phyloP scores from a whole-genome alignment of 2,329 filamentous ascomycete genomes.

The Phaeomoniella chlamydospora region DNA sequence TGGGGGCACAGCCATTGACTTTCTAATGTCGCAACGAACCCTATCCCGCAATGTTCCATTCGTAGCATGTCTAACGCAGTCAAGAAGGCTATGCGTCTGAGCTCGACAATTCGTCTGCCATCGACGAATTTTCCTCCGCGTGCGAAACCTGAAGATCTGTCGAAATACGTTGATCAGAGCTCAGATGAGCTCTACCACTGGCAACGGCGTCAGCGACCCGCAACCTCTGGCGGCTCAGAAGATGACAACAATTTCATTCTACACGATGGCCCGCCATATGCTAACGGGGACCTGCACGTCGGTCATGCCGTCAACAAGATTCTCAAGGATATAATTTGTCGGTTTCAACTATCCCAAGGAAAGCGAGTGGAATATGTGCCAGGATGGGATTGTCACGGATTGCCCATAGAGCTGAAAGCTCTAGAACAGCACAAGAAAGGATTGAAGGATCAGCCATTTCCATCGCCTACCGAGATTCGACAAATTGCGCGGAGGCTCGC shows the following conservation, averaged over 20 bases:
- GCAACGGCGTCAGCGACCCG: slow-evolving; percentile 48
- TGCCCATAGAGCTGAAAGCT: slow-evolving; percentile 94
- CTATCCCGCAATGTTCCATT: slow-evolving; percentile 14
- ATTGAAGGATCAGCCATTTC: slow-evolving; percentile 11
- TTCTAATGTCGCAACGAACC: too few species aligned
- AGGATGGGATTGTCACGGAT: slow-evolving; percentile 94
- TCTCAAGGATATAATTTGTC: slow-evolving; percentile 82
- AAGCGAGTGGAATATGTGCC: slow-evolving; percentile 68
- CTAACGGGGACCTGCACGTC: slow-evolving; percentile 81
- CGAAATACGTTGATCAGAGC: slow-evolving; percentile 55
- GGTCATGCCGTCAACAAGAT: slow-evolving; percentile 96
- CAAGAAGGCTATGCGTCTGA: slow-evolving; percentile 16
- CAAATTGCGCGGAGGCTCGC: slow-evolving; percentile 41
- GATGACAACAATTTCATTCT: slow-evolving; percentile 53
- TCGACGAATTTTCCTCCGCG: slow-evolving; percentile 53
- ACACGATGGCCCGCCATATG: slow-evolving; percentile 94
- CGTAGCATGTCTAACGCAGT: slow-evolving; percentile 22
- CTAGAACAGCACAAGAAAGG: slow-evolving; percentile 42
- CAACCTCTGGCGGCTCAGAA: slow-evolving; percentile 2
- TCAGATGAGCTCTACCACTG: slow-evolving; percentile 81
- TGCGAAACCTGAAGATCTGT: slow-evolving; percentile 27
- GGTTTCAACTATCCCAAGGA: slow-evolving; percentile 66
- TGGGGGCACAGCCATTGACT: too few species aligned
- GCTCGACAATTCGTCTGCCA: slow-evolving; percentile 57
- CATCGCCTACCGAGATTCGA: slow-evolving; percentile 32